Evolutionary conservation across 352 stramenopile species (phyloP), one percentile per base, ranked within the genome.

Genomic region (Phytophthora meadii): DNA sequence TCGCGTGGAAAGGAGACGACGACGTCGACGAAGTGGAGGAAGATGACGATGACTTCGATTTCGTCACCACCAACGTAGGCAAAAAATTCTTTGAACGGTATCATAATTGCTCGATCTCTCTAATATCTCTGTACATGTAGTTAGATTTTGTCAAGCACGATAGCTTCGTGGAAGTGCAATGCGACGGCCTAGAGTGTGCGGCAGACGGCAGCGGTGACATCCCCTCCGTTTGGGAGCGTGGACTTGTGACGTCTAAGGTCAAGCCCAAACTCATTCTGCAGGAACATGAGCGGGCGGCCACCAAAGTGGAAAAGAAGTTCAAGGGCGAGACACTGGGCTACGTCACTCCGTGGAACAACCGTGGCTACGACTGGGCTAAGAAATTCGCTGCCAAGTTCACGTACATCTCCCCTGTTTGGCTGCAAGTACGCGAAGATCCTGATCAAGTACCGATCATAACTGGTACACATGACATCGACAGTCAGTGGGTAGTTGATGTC

Each of bases 261-360:
- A 80, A 72, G 41, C 70, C 71, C n/a, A 63, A 71, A 4, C 69
- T 78, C 37, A 82, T 93, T 47, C 47, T 87, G 56, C 66, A 86
- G 44, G 61, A 74, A 39, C 79, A 83, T 17, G 65, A 58, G 11
- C 65, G 69, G 19, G 56, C 54, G 7, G 61, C 50, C 6, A 75
- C 15, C 11, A 53, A 53, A 15, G 40, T 69, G 15, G 32, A 70
- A 4, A 85, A 86, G 41, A 39, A 60, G 9, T 91, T 92, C 39
- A 17, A 32, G 11, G 79, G 81, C 14, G 84, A 93, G 60, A 82
- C 72, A 24, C 59, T 94, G 30, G 84, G 81, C 17, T 94, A 92
- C 59, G 84, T 94, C 57, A 94, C 87, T 3, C 87, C 87, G 11
- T 94, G 87, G 84, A 93, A 94, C 74, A 82, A 53, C 22, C 79